Conservation (phyloP, 805 yeast genomes). For the Yarrowia keelungensis region DNA sequence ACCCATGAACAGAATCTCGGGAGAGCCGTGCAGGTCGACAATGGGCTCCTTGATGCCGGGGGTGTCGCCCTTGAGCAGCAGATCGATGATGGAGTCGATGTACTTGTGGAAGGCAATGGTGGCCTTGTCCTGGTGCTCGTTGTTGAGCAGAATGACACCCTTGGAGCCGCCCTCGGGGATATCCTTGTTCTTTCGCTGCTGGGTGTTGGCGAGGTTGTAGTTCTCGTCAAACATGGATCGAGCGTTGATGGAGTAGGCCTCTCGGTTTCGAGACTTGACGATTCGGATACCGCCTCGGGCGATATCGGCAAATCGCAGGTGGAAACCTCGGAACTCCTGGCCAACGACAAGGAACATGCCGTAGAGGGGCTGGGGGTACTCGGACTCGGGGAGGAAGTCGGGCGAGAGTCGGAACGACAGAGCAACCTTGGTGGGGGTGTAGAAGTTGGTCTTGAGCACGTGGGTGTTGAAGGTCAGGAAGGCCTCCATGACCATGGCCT, state of each 20-base stretch:
- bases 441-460: conserved; percentile 91
- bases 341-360: conserved; percentile 97
- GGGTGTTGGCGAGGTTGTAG: conserved; percentile 93
- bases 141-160: conserved; percentile 84
- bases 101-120: conserved; percentile 89
- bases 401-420: conserved; percentile 91
- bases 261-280: conserved; percentile 83
- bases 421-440: conserved; percentile 92
- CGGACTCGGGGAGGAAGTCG: conserved; percentile 77
- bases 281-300: conserved; percentile 98
- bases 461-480: conserved; percentile 84
- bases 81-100: conserved; percentile 87
- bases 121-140: conserved; percentile 78
- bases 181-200: conserved; percentile 96
- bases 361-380: conserved; percentile 90
- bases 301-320: conserved; percentile 93
- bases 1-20: conserved; percentile 94
- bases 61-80: conserved; percentile 70
- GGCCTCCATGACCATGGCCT: conserved; percentile 79
- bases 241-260: conserved; percentile 83
- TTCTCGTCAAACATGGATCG: conserved; percentile 94
- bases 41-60: conserved; percentile 83
- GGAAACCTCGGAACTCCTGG: conserved; percentile 96
- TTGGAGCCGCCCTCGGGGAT: conserved; percentile 99
- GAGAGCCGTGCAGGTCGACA: conserved; percentile 81